Conservation (phyloP, 805 yeast species). For the Kregervanrija pseudodelftensis region DNA sequence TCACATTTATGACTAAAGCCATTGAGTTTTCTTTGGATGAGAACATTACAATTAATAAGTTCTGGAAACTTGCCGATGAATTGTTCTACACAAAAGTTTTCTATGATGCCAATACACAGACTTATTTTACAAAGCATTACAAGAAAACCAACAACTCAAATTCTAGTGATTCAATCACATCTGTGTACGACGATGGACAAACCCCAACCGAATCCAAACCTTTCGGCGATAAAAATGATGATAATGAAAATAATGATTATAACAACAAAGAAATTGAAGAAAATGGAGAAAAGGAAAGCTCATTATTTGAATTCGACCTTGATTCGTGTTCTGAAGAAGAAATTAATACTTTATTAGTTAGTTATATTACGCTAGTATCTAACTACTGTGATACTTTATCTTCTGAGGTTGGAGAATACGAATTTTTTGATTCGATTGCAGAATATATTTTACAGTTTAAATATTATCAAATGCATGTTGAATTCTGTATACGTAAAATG, state of each 20-base stretch:
- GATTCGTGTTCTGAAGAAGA: slow-evolving; percentile 23
- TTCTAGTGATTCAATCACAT: no score
- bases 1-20: slow-evolving; percentile 1
- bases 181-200: slow-evolving; percentile 2
- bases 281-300: slow-evolving; percentile 5
- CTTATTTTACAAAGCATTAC: slow-evolving; percentile 17
- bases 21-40: slow-evolving; percentile 16
- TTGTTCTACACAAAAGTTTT: slow-evolving; percentile 22
- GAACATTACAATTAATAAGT: slow-evolving; percentile 19
- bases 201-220: slow-evolving; percentile 1
- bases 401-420: slow-evolving; percentile 14
- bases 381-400: slow-evolving; percentile 21
- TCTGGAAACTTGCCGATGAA: slow-evolving; percentile 28
- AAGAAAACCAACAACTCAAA: background rate
- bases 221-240: background rate
- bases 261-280: slow-evolving; percentile 1
- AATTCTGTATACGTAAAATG: slow-evolving; percentile 44
- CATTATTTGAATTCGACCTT: background rate
- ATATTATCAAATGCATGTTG: slow-evolving; percentile 30
- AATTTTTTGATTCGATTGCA: slow-evolving; percentile 22
- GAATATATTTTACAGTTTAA: slow-evolving; percentile 19
- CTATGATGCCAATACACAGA: slow-evolving; percentile 18
- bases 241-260: background rate
- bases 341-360: slow-evolving; percentile 28
- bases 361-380: slow-evolving; percentile 25